Evolutionary conservation across 768 basidiomycete species (phyloP).

Genomic region (Bullera alba): DNA sequence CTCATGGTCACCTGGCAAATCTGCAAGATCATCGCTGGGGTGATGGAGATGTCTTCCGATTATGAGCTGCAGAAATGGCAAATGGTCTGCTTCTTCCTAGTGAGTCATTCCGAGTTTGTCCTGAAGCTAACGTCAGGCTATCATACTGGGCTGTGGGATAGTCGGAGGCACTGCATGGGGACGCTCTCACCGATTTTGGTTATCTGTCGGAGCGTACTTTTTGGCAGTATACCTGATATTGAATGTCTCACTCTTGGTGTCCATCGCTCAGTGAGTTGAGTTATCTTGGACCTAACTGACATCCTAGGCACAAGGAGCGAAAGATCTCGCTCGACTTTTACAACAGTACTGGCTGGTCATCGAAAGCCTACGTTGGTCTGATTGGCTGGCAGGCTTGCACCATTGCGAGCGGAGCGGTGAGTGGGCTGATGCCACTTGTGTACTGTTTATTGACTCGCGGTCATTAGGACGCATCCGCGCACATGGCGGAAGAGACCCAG

Average conservation of each 20-base stretch:
- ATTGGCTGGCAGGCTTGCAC: slow-evolving; percentile 46
- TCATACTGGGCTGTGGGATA: slow-evolving; percentile 19
- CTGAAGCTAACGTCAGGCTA: background rate
- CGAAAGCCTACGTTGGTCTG: slow-evolving; percentile 45
- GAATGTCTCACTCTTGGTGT: slow-evolving; percentile 27
- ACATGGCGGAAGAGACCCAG: slow-evolving; percentile 49
- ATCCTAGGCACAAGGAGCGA: background rate
- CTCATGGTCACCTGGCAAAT: slow-evolving; percentile 39
- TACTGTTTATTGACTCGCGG: background rate
- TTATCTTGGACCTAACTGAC: background rate
- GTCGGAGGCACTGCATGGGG: slow-evolving; percentile 40
- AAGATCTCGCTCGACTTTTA: slow-evolving; percentile 10
- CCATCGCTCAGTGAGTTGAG: slow-evolving; percentile 11
- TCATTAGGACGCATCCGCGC: slow-evolving; percentile 45
- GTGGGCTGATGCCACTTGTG: background rate
- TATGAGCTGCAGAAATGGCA: slow-evolving; percentile 36
- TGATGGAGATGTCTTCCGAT: slow-evolving; percentile 29
- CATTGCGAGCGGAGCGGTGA: slow-evolving; percentile 44
- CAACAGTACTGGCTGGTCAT: slow-evolving; percentile 34
- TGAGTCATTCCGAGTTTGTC: slow-evolving; percentile 11
- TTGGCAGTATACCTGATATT: slow-evolving; percentile 37
- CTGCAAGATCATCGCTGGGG: slow-evolving; percentile 31
- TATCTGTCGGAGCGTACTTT: slow-evolving; percentile 27
- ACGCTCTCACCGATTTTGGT: slow-evolving; percentile 40
- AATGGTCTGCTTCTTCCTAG: slow-evolving; percentile 34